phyloP scores from a whole-genome alignment of 441 rosid genomes.

The Dalechampia spathulata region DNA sequence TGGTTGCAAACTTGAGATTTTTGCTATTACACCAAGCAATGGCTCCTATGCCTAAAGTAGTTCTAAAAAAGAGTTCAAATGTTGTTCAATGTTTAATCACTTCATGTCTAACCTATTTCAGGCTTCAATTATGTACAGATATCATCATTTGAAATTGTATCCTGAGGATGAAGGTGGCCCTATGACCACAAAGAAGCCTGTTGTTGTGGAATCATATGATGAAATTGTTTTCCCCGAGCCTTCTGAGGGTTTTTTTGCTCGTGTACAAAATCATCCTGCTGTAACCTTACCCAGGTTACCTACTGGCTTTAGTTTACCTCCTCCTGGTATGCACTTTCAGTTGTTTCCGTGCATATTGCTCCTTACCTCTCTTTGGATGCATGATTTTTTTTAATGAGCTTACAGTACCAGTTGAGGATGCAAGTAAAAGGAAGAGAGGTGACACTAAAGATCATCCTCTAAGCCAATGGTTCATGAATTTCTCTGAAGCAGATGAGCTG shows the following conservation, averaged over 20 bases:
- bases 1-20: background rate
- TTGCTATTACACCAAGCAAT: background rate
- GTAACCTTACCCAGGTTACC: slow-evolving; percentile 56
- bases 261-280: slow-evolving; percentile 64
- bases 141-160: slow-evolving; percentile 66
- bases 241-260: slow-evolving; percentile 56
- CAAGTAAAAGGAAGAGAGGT: slow-evolving; percentile 41
- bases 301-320: slow-evolving; percentile 34
- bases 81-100: too few relatives aligned
- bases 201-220: slow-evolving; percentile 73
- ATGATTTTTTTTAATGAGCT: slow-evolving; percentile 9
- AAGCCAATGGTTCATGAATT: slow-evolving; percentile 62
- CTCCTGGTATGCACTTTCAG: slow-evolving; percentile 7
- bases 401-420: slow-evolving; percentile 33
- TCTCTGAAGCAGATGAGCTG: slow-evolving; percentile 85
- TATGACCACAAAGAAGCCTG: slow-evolving; percentile 65
- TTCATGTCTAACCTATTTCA: slow-evolving; percentile 1
- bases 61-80: background rate
- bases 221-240: slow-evolving; percentile 82
- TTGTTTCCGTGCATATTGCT: slow-evolving; percentile 1
- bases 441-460: slow-evolving; percentile 74
- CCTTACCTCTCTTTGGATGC: slow-evolving; percentile 12
- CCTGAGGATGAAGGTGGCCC: slow-evolving; percentile 66
- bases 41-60: background rate
- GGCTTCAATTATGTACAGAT: slow-evolving; percentile 31